Conservation (phyloP, 352 stramenopile genomes). For the Pythium periplocum region DNA sequence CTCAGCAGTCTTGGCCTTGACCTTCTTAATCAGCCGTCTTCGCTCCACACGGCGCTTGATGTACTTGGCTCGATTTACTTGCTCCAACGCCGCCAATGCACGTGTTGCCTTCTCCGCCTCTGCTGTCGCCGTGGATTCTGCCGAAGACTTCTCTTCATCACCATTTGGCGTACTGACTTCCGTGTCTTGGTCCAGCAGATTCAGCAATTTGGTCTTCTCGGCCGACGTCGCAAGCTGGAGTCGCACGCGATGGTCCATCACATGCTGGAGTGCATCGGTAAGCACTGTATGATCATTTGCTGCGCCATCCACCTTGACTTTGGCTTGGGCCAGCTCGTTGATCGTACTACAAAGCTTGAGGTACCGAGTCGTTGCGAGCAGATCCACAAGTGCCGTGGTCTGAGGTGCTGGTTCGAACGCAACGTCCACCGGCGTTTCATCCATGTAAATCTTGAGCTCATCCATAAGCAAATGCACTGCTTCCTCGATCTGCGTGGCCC, state of each 20-base stretch:
- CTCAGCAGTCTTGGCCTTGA: not conserved
- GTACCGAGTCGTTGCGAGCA: conserved; percentile 66
- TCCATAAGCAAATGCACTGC: conserved; percentile 58
- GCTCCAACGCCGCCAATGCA: not conserved
- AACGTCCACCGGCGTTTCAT: conserved; percentile 33
- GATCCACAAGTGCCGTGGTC: conserved; percentile 50
- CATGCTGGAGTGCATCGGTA: conserved; percentile 51
- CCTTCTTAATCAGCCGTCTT: conserved; percentile 9
- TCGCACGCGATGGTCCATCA: conserved; percentile 66
- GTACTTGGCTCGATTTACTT: conserved; percentile 29
- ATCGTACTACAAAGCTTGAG: conserved; percentile 69
- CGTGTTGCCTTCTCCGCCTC: not conserved
- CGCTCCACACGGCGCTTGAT: conserved; percentile 41
- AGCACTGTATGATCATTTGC: conserved; percentile 23
- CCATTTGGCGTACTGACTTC: not conserved
- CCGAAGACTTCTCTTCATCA: not conserved
- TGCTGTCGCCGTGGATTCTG: not conserved
- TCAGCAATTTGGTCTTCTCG: conserved; percentile 57
- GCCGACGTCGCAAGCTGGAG: conserved; percentile 67
- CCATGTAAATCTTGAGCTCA: conserved; percentile 65
- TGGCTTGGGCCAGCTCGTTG: conserved; percentile 64
- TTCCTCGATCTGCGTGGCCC: conserved; percentile 45
- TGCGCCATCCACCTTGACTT: conserved; percentile 25
- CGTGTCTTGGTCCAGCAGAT: conserved; percentile 8
- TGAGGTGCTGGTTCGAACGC: conserved; percentile 48